These are phyloP conservation scores for Saccharomycopsis capsularis DNA, from an alignment of 805 yeast genomes.

Conservation along the genomic window DNA sequence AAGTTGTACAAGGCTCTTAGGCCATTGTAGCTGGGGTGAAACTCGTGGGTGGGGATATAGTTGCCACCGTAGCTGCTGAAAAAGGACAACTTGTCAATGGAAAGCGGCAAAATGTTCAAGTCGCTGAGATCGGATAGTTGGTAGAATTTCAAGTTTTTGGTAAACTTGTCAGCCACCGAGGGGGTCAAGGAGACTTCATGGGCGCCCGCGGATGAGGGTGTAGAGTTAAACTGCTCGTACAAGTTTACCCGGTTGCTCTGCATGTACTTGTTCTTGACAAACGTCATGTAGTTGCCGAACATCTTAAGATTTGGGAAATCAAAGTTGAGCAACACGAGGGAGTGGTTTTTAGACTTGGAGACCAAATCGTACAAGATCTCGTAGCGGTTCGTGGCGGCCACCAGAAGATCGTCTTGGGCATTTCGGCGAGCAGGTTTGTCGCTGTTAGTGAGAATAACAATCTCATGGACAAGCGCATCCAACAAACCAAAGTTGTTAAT, in stretches of 20 bases:
- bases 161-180: background rate
- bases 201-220: background rate
- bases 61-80: conserved; percentile 1
- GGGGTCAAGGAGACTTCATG: background rate
- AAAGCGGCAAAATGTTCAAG: conserved; percentile 7
- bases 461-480: conserved; percentile 24
- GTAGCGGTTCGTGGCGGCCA: background rate
- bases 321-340: conserved; percentile 5
- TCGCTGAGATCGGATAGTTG: conserved; percentile 10
- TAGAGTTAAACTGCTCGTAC: conserved; percentile 5
- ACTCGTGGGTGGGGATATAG: background rate
- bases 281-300: conserved; percentile 6
- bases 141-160: conserved; percentile 1
- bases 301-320: conserved; percentile 7
- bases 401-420: background rate
- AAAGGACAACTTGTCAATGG: conserved; percentile 8
- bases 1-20: conserved; percentile 10
- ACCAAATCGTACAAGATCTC: conserved; percentile 8
- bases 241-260: background rate
- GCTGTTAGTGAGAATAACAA: conserved; percentile 25
- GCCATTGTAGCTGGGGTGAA: conserved; percentile 8
- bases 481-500: conserved; percentile 25
- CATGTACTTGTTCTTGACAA: background rate
- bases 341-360: conserved; percentile 1
- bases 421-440: background rate